phyloP scores from a whole-genome alignment of 2,329 filamentous ascomycete species.

The Beauveria bassiana region DNA sequence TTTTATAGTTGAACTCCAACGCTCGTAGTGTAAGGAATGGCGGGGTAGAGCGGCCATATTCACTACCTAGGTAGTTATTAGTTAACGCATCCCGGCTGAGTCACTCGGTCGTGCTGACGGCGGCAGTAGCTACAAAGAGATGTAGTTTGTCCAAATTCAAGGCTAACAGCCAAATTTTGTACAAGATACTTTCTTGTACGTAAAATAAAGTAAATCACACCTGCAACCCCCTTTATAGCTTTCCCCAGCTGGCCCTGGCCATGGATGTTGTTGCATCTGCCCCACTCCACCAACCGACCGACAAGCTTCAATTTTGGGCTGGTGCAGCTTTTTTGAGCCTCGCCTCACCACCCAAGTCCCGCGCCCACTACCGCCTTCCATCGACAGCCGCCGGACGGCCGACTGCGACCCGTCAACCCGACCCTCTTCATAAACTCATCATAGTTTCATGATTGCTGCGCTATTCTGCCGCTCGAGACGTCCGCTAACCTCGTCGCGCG shows the following conservation, averaged over 20 bases:
- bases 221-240: not conserved
- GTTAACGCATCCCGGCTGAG: not conserved
- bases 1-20: not conserved
- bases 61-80: no score
- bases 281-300: not conserved
- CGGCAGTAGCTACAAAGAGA: not conserved
- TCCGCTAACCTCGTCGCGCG: constrained; percentile 19
- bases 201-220: not conserved
- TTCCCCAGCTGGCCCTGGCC: not conserved
- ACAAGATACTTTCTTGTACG: not conserved
- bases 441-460: constrained; percentile 20
- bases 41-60: not conserved
- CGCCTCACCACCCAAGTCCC: not conserved
- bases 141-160: not conserved
- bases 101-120: constrained; percentile 7
- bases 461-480: constrained; percentile 15
- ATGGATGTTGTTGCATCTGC: not conserved
- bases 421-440: not conserved
- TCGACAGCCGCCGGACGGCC: constrained; percentile 2
- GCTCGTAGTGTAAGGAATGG: not conserved
- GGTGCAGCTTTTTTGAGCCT: not conserved
- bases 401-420: not conserved
- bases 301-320: not conserved
- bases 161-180: not conserved
- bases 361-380: not conserved